Percentiles rank a stretch among this genome's conserved stretches.
Evolutionary conservation across 2,329 filamentous ascomycete genomes (phyloP).

Genomic region (Xylariomycetidae sp.): DNA sequence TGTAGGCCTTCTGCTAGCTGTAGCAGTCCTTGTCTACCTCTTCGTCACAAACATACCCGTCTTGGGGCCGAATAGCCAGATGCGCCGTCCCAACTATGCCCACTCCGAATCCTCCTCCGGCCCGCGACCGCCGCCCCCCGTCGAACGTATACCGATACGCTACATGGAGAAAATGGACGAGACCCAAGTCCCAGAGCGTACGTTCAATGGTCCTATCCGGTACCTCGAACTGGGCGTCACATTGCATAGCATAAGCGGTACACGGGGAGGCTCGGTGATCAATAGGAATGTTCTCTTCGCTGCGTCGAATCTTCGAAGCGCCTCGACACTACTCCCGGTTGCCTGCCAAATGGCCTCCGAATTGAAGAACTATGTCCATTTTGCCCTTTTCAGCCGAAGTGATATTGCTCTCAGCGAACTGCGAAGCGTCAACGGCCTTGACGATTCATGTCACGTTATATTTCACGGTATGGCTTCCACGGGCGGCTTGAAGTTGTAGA

Average conservation of each 20-base stretch:
- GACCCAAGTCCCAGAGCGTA: slow-evolving; percentile 25
- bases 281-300: slow-evolving; percentile 76
- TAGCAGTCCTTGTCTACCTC: slow-evolving; percentile 51
- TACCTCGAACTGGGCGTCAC: slow-evolving; percentile 60
- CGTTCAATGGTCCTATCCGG: slow-evolving; percentile 64
- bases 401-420: slow-evolving; percentile 64
- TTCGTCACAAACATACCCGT: slow-evolving; percentile 59
- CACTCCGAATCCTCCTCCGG: slow-evolving; percentile 12
- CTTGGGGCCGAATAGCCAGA: slow-evolving; percentile 31
- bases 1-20: slow-evolving; percentile 38
- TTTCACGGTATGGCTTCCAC: slow-evolving; percentile 41
- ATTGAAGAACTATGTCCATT: slow-evolving; percentile 70
- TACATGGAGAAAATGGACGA: background rate
- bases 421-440: slow-evolving; percentile 72
- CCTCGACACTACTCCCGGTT: slow-evolving; percentile 67
- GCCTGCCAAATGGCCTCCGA: slow-evolving; percentile 78
- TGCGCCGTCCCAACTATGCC: slow-evolving; percentile 32
- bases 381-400: slow-evolving; percentile 70
- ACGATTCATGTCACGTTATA: slow-evolving; percentile 59
- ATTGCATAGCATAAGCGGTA: slow-evolving; percentile 52
- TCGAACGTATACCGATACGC: background rate
- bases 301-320: slow-evolving; percentile 67
- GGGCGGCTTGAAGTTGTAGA: slow-evolving; percentile 6
- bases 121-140: slow-evolving; percentile 3
- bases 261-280: slow-evolving; percentile 40